phyloP scores from a whole-genome alignment of 208 protist species.

The Trypanosoma vivax region DNA sequence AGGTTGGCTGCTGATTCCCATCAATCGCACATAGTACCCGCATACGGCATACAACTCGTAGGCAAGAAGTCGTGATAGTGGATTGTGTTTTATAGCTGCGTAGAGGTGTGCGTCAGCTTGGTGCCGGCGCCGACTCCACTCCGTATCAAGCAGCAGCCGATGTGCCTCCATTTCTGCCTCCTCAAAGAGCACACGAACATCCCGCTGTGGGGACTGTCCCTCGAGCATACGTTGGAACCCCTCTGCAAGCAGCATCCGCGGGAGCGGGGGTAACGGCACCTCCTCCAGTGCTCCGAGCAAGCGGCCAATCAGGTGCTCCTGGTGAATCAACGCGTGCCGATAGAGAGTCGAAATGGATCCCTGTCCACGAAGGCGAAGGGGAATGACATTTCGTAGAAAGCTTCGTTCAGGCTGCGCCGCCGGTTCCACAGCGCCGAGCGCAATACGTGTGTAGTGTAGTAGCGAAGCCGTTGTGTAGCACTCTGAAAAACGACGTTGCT shows the following conservation, averaged over 20 bases:
- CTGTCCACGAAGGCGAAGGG: slow-evolving; percentile 48
- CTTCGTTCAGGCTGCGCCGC: slow-evolving; percentile 17
- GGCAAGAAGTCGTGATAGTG: slow-evolving; percentile 52
- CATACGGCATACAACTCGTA: slow-evolving; percentile 69
- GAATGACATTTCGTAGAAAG: slow-evolving; percentile 71
- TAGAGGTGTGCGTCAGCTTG: slow-evolving; percentile 22
- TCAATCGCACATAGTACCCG: slow-evolving; percentile 55
- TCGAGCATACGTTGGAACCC: slow-evolving; percentile 74
- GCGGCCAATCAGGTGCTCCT: slow-evolving; percentile 47
- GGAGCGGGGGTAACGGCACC: slow-evolving; percentile 63
- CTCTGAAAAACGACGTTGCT: too few relatives aligned
- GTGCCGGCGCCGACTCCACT: neutral
- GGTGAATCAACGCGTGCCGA: slow-evolving; percentile 68
- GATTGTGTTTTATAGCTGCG: slow-evolving; percentile 37
- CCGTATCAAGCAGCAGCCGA: slow-evolving; percentile 37
- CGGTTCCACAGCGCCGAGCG: neutral
- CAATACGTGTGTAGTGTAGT: neutral
- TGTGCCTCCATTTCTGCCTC: slow-evolving; percentile 57
- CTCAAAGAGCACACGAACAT: slow-evolving; percentile 70
- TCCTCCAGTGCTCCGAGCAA: slow-evolving; percentile 53
- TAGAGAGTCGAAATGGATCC: slow-evolving; percentile 52
- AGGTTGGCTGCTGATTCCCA: slow-evolving; percentile 45
- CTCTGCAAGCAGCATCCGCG: slow-evolving; percentile 80
- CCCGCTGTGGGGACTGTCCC: slow-evolving; percentile 55
- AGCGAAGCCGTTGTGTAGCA: slow-evolving; percentile 5